Base-by-base conservation (phyloP, 2,329 filamentous ascomycete species). In the Penicillium sp. region DNA sequence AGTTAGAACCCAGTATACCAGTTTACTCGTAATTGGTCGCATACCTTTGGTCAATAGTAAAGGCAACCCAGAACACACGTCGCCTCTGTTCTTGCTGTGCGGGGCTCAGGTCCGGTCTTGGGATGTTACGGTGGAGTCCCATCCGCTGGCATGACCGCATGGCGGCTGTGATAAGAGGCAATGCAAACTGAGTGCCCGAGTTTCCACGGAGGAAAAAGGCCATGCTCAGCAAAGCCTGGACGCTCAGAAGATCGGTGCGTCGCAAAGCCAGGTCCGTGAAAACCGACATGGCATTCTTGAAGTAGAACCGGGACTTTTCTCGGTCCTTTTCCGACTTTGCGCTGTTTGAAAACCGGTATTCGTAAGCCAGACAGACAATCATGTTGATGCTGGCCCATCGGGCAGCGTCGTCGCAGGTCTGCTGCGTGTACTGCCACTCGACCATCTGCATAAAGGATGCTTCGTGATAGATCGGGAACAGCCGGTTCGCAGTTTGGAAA, bases 321-420 rank as follows among this genome's bases (percentile, higher is more conserved):
- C 96, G 90, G 66, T 96, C 91, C 54, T 94, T 90, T 61, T 88
- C 84, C 0, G 90, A 86, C 0, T 95, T 89, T 8, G 94, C 78
- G 64, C 94, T 92, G 74, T 90, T 94, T 86, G 95, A 95, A 18
- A 95, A 90, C 5, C 92, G 86, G 64, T 96, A 79, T 40, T 92
- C 84, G 65, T 96, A 90, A 6, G 92, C 89, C 62, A 96, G 90
- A 24, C 91, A 92, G 48, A 97, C 75, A 1, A 89, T 88, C 54
- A 95, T 87, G 62, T 97, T 97, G 62, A 97, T 79, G 72, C 90
- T 94, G 5, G 92, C 92, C 92, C 92, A 97, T 88, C 92, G 96
- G 7, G 92, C 92, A 5, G 91, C 92, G 41, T 92, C 91, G 64
- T 94, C 86, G 63, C 96, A 96, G 0, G 92, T 92, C 59, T 96